Evolutionary conservation across 495 filamentous ascomycete genomes (phyloP).

Genomic region (Entonaema liquescens): DNA sequence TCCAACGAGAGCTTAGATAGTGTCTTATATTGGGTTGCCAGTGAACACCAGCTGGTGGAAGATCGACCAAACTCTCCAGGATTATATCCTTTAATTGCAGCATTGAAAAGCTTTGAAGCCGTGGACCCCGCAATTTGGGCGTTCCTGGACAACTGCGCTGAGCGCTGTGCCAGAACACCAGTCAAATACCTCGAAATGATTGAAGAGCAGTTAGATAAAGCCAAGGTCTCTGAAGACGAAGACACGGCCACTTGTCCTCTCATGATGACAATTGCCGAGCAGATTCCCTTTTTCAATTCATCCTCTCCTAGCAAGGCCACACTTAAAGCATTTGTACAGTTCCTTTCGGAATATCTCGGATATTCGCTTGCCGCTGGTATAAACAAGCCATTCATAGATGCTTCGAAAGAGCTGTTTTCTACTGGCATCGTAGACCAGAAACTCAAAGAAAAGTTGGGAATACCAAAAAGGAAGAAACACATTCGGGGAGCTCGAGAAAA

Average conservation of each 20-base stretch:
- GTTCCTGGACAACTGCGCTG: constrained; percentile 83
- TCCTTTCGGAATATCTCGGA: constrained; percentile 41
- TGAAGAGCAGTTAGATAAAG: constrained; percentile 48
- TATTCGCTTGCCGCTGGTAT: constrained; percentile 37
- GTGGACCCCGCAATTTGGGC: constrained; percentile 53
- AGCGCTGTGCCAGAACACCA: constrained; percentile 71
- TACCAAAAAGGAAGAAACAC: constrained; percentile 19
- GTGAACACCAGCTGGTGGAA: constrained; percentile 60
- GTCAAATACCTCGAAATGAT: constrained; percentile 75
- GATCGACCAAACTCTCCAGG: constrained; percentile 43
- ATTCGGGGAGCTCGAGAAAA: not conserved
- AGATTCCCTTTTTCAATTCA: constrained; percentile 75
- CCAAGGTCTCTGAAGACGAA: constrained; percentile 20
- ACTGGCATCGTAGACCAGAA: constrained; percentile 33
- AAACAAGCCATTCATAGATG: constrained; percentile 26
- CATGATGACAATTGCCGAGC: constrained; percentile 72
- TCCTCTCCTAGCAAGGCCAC: constrained; percentile 36
- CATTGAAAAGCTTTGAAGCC: constrained; percentile 49
- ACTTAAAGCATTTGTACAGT: constrained; percentile 32
- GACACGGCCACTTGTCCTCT: constrained; percentile 60
- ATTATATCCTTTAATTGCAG: constrained; percentile 62
- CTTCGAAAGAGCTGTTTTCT: constrained; percentile 29
- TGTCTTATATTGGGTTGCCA: constrained; percentile 59
- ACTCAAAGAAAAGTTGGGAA: constrained; percentile 24
- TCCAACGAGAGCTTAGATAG: constrained; percentile 54